These are phyloP conservation scores for Postia placenta DNA, from an alignment of 768 basidiomycete genomes.

Conservation along the genomic window DNA sequence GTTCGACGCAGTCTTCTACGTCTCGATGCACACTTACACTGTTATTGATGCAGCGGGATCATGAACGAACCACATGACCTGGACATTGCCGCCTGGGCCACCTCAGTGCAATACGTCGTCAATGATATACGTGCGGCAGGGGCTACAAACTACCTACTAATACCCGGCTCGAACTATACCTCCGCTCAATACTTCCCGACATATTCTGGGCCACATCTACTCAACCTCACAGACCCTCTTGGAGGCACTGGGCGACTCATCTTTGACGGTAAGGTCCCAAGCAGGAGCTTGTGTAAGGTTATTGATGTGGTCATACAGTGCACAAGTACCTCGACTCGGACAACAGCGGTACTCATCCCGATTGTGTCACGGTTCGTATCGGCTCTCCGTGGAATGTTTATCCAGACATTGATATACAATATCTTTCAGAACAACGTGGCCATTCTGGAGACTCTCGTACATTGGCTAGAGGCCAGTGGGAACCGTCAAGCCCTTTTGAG, in stretches of 20 bases:
- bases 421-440: constrained; percentile 36
- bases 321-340: constrained; percentile 43
- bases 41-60: constrained; percentile 19
- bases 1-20: constrained; percentile 8
- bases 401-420: constrained; percentile 15
- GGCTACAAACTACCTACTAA: constrained; percentile 35
- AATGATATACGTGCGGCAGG: constrained; percentile 38
- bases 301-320: constrained; percentile 14
- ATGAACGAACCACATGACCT: constrained; percentile 48
- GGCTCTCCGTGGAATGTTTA: no score
- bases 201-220: constrained; percentile 32
- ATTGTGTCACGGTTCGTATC: constrained; percentile 32
- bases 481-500: constrained; percentile 36
- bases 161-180: constrained; percentile 38
- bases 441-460: constrained; percentile 35
- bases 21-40: constrained; percentile 8
- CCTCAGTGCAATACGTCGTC: constrained; percentile 33
- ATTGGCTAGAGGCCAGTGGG: constrained; percentile 36
- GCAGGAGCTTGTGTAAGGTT: background rate
- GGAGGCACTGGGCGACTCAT: constrained; percentile 33
- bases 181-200: constrained; percentile 33
- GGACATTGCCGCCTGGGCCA: constrained; percentile 28
- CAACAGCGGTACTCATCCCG: constrained; percentile 36
- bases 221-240: constrained; percentile 36
- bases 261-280: constrained; percentile 35